Base-by-base conservation (phyloP, 2,329 filamentous ascomycete species). In the Balansia obtecta region DNA sequence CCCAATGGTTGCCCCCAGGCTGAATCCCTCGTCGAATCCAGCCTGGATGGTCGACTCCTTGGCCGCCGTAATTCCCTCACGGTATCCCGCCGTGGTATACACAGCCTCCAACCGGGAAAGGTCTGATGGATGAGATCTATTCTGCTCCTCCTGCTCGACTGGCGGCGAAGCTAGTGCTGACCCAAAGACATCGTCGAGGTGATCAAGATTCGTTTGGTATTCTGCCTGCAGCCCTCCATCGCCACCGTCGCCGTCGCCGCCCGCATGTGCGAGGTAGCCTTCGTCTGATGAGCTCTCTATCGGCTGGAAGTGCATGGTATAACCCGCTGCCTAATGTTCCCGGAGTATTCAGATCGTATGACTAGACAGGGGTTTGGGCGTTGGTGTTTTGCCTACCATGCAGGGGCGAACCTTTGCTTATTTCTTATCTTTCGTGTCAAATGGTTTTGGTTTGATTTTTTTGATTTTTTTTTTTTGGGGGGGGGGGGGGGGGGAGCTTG, bases 21-120 rank as follows among this genome's bases (percentile, higher is more conserved):
- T 75, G 64, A 89, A 97, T 0, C 91, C 91, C 56, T 91, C 87
- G 63, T 98, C 93, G 62, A 98, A 97, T 0, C 91, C 91, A 13
- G 75, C 74, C 67, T 98, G 93, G 27, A 96, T 80, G 59, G 82
- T 85, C 45, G 75, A 69, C 27, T 79, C 78, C 65, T 97, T 97
- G 33, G 85, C 86, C 3, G 71, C 72, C 0, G 84, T 77, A 49
- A 97, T 78, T 43, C 91, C 93, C 60, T 96, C 90, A 52, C 91
- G 84, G 68, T 97, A 97, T 18, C 93, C 93, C 39, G 86, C 83
- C 8, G 86, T 96, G 48, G 81, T 77, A 64, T 95, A 88, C 50
- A 86, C 82, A 41, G 80, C 76, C 59, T 85, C 82, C 15, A 95
- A 76, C 22, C 85, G 82, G 18, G 77, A 80, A 47, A 93, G 77